Evolutionary conservation across 257 asterid genomes (phyloP).

Genomic region (Solanum sparsipilum): DNA sequence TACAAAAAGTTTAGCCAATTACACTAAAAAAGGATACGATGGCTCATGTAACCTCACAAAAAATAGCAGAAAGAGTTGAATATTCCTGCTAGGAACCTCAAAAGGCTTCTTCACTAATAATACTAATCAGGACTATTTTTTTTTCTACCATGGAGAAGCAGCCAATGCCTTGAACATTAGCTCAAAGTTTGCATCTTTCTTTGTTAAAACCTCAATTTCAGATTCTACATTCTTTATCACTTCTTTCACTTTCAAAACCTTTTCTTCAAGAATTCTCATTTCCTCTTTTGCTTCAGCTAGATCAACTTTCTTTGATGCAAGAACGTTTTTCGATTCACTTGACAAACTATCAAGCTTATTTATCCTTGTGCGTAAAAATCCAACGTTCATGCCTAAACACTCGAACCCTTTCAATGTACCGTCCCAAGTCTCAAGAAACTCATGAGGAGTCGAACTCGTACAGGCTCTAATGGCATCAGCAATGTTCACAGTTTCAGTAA

Average conservation of each 20-base stretch:
- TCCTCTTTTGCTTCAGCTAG: constrained; percentile 19
- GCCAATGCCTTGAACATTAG: constrained; percentile 21
- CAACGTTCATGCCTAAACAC: constrained; percentile 53
- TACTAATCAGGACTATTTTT: not conserved
- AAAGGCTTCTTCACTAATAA: not conserved
- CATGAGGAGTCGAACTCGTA: constrained; percentile 11
- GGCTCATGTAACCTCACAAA: not conserved
- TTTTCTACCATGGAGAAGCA: constrained; percentile 41
- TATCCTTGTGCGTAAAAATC: constrained; percentile 38
- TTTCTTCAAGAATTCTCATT: constrained; percentile 11
- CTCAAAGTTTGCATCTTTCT: constrained; percentile 14
- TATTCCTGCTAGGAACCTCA: not conserved
- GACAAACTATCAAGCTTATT: constrained; percentile 15
- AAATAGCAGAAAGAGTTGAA: not conserved
- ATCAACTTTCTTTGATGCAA: constrained; percentile 20
- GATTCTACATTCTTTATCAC: constrained; percentile 11
- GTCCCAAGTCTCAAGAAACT: constrained; percentile 35
- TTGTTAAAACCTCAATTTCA: constrained; percentile 25
- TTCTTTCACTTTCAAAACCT: constrained; percentile 12
- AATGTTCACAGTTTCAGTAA: constrained; percentile 32
- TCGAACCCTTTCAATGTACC: constrained; percentile 46
- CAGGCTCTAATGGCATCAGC: constrained; percentile 46
- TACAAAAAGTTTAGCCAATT: not conserved
- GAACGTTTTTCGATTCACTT: constrained; percentile 9
- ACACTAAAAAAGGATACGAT: not conserved